Conservation (phyloP, 768 basidiomycete species). For the Termitomyces sp. region DNA sequence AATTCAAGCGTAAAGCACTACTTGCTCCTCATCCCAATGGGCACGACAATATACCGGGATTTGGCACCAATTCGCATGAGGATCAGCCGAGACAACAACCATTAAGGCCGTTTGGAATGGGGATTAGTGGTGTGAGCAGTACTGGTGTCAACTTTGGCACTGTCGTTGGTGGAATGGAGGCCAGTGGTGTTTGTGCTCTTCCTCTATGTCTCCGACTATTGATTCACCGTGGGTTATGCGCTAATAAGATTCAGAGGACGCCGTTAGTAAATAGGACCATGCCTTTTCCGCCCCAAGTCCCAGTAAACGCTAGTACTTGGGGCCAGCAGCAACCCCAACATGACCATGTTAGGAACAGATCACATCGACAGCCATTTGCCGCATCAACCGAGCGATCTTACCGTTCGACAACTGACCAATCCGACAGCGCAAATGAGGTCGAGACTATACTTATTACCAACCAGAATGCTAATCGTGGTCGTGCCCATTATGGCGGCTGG, state of each 20-base stretch:
- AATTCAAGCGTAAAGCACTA: slow-evolving; percentile 77
- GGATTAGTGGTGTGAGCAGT: slow-evolving; percentile 15
- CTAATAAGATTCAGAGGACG: slow-evolving; percentile 61
- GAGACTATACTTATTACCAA: slow-evolving; percentile 53
- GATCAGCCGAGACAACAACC: slow-evolving; percentile 6
- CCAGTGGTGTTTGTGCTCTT: slow-evolving; percentile 45
- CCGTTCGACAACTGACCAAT: slow-evolving; percentile 50
- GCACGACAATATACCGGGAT: slow-evolving; percentile 14
- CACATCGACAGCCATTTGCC: slow-evolving; percentile 49
- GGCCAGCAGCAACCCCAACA: slow-evolving; percentile 27
- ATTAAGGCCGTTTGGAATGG: slow-evolving; percentile 11
- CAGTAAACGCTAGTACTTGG: slow-evolving; percentile 23
- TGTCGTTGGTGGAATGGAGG: slow-evolving; percentile 65
- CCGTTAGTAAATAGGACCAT: slow-evolving; percentile 53
- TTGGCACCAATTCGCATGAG: slow-evolving; percentile 10
- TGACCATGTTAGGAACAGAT: slow-evolving; percentile 26
- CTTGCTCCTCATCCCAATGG: slow-evolving; percentile 39
- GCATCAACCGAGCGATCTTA: slow-evolving; percentile 36
- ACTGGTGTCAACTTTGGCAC: slow-evolving; percentile 51
- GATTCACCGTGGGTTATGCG: not conserved
- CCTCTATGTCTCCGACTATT: not conserved
- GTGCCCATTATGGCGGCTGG: slow-evolving; percentile 32
- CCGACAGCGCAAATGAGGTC: slow-evolving; percentile 71
- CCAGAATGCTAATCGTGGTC: slow-evolving; percentile 15
- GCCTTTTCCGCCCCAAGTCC: slow-evolving; percentile 22